phyloP scores from a whole-genome alignment of 768 basidiomycete genomes.

The Russula vinacea region DNA sequence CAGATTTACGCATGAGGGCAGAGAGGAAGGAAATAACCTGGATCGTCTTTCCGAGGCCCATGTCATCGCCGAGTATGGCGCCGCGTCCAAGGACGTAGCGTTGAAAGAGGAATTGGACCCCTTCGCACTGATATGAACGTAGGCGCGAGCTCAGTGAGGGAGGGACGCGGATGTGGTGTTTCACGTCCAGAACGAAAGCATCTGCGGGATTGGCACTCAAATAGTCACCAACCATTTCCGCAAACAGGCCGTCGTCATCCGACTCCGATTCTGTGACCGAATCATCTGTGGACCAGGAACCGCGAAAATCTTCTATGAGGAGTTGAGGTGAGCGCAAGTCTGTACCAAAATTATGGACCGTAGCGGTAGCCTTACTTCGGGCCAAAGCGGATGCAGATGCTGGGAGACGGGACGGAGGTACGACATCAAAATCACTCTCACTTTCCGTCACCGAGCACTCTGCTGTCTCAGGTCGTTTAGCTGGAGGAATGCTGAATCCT shows the following conservation, averaged over 20 bases:
- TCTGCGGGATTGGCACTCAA: conserved; percentile 33
- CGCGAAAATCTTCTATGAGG: conserved; percentile 16
- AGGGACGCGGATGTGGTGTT: conserved; percentile 52
- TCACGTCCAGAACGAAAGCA: conserved; percentile 51
- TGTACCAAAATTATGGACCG: conserved; percentile 1
- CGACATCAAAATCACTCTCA: conserved; percentile 18
- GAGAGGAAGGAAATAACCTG: conserved; percentile 88
- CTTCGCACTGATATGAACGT: conserved; percentile 89
- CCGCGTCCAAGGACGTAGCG: conserved; percentile 67
- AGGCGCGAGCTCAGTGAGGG: conserved; percentile 77
- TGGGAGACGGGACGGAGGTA: neutral
- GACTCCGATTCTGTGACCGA: conserved; percentile 51
- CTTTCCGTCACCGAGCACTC: conserved; percentile 23
- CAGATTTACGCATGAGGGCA: conserved; percentile 85
- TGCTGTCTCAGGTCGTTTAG: conserved; percentile 14
- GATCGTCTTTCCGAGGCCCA: conserved; percentile 96
- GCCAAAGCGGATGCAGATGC: neutral
- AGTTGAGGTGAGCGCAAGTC: conserved; percentile 1
- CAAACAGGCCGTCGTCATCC: conserved; percentile 32
- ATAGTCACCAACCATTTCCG: conserved; percentile 17
- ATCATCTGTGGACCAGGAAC: conserved; percentile 33
- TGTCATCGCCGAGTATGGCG: conserved; percentile 90
- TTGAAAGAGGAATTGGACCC: conserved; percentile 75
- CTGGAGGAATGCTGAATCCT: conserved; percentile 17
- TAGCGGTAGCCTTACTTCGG: neutral